Percentiles rank a stretch among this genome's conserved stretches.
phyloP scores from a whole-genome alignment of 176 grass and related monocot genomes.

The Aegilops longissima region DNA sequence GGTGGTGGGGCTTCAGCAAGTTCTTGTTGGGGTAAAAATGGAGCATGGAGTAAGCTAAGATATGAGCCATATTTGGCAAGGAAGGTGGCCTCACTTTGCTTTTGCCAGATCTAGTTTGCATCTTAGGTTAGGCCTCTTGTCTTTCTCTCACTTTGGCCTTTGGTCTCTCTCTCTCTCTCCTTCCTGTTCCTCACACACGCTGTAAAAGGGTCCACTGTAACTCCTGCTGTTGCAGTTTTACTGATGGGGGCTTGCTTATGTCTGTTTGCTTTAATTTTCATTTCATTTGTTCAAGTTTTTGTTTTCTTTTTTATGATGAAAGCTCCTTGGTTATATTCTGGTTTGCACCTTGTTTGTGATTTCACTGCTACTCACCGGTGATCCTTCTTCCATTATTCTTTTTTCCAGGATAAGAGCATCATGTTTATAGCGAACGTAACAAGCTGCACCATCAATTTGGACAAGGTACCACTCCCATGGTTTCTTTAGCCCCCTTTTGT shows the following conservation, averaged over 20 bases:
- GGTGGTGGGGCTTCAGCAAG: slow-evolving; percentile 47
- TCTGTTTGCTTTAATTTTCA: background rate
- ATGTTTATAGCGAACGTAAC: background rate
- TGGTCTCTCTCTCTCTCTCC: background rate
- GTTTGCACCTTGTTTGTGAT: slow-evolving; percentile 27
- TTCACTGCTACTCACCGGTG: background rate
- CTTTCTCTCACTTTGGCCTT: slow-evolving; percentile 1
- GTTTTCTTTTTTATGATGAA: background rate
- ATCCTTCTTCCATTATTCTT: background rate
- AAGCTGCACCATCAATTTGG: background rate
- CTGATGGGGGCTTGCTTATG: background rate
- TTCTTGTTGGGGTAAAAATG: slow-evolving; percentile 47
- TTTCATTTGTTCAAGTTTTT: slow-evolving; percentile 3
- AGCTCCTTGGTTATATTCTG: background rate
- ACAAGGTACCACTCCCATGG: slow-evolving; percentile 9
- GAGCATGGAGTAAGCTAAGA: slow-evolving; percentile 37
- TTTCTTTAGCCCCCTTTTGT: background rate
- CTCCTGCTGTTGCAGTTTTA: slow-evolving; percentile 23
- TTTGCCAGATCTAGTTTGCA: slow-evolving; percentile 42
- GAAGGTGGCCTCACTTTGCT: slow-evolving; percentile 21
- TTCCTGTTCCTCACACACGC: background rate
- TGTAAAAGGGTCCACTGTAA: slow-evolving; percentile 19
- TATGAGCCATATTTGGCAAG: slow-evolving; percentile 44
- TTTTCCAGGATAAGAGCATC: slow-evolving; percentile 14
- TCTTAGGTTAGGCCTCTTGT: slow-evolving; percentile 26